These are phyloP conservation scores for Neofusicoccum cordaticola DNA, from an alignment of 2,329 filamentous ascomycete species.

Conservation along the genomic window DNA sequence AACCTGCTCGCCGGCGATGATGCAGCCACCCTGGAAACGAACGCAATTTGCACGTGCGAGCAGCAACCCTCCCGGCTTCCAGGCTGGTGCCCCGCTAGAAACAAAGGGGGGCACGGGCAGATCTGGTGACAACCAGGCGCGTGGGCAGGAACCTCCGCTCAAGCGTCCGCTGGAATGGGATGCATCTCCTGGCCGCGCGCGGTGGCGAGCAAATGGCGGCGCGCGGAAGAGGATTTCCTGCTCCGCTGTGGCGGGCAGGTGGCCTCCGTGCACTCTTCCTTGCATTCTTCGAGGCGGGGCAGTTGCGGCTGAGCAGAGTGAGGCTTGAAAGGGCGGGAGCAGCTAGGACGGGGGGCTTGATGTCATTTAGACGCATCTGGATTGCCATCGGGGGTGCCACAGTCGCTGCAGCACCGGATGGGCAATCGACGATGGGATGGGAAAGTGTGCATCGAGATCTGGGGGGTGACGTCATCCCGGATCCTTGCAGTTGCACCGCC, in stretches of 20 bases:
- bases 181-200: too few relatives aligned
- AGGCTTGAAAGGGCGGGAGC: neutral
- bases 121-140: neutral
- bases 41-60: neutral
- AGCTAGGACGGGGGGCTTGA: neutral
- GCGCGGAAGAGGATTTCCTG: neutral
- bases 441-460: constrained; percentile 3
- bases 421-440: constrained; percentile 14
- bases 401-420: neutral
- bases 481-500: neutral
- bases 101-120: neutral
- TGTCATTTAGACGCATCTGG: constrained; percentile 13
- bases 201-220: neutral
- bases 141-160: neutral
- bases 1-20: neutral
- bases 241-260: neutral
- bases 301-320: neutral
- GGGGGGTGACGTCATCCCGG: neutral
- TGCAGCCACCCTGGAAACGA: neutral
- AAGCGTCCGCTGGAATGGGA: too few relatives aligned
- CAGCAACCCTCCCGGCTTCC: too few relatives aligned
- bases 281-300: constrained; percentile 4
- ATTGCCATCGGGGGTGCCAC: neutral
- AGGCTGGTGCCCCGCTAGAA: too few relatives aligned
- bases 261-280: neutral